Evolutionary conservation across 1,139 yeast genomes (phyloP), one percentile per base, ranked within the genome.

Genomic region (Wickerhamiella infanticola): DNA sequence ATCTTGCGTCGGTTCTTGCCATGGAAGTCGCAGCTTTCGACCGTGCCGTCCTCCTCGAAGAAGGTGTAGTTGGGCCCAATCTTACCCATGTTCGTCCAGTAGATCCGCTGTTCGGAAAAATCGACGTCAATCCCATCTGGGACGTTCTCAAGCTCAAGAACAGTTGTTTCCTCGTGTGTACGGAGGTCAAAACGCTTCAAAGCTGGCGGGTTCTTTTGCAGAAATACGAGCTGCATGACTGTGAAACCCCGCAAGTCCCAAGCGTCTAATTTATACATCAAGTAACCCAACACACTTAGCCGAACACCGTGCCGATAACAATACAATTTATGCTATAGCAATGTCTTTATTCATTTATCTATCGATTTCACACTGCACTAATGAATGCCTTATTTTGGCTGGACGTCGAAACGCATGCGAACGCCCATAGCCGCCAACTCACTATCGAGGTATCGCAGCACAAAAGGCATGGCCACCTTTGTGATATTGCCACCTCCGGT

Each of bases 401-500:
- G 33, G 24, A 52, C 51, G 38, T 49, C 53, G 44, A 54, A 54
- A 53, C 81, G 77, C 81, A 90, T 74, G 64, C 81, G 80, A 56
- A 93, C 88, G 67, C 98, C 98, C 98, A 93, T 93, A 24, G 98
- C 98, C 13, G 94, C 79, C 57, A 93, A 73, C 65, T 93, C 99
- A 33, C 95, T 84, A 59, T 90, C 96, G 63, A 93, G 72, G 63
- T 90, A 93, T 63, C 88, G 82, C 72, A 93, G 75, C 38, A 93
- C 98, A 63, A 86, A 90, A 48, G 99, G 99, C 63, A 93, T 81
- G 40, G 96, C 96, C 52, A 93, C 94, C 0, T 95, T 82, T 3
- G 97, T 80, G 29, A 95, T 85, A 53, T 88, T 73, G 50, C 76
- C 80, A 59, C 99, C 99, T 47, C 98, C 98, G 48, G 78, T 79